phyloP scores from a whole-genome alignment of 257 asterid species.

The Penstemon barbatus region DNA sequence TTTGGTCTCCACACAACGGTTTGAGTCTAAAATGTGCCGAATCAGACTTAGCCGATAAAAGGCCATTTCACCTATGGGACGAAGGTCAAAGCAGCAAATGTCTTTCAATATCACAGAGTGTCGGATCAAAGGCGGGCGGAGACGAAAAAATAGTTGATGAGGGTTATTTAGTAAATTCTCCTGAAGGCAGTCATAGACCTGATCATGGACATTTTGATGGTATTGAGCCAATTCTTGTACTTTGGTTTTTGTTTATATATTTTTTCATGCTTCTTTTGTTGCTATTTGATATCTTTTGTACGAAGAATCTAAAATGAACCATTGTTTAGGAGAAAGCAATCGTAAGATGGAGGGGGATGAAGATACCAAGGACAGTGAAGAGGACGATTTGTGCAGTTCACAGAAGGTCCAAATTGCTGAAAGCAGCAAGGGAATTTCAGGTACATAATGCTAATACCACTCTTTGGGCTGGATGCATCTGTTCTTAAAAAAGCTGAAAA shows the following conservation, averaged over 20 bases:
- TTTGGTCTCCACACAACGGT: constrained; percentile 69
- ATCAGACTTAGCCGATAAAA: constrained; percentile 33
- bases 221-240: constrained; percentile 23
- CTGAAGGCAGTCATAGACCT: not conserved
- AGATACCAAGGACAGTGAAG: constrained; percentile 12
- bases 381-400: constrained; percentile 29
- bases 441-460: constrained; percentile 27
- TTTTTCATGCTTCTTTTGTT: not conserved
- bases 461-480: not conserved
- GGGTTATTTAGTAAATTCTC: constrained; percentile 21
- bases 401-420: constrained; percentile 21
- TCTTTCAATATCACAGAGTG: constrained; percentile 35
- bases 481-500: not conserved
- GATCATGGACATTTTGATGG: constrained; percentile 10
- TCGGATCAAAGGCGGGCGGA: constrained; percentile 28
- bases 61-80: constrained; percentile 54
- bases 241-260: not conserved
- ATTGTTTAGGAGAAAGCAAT: constrained; percentile 34
- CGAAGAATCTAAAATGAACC: constrained; percentile 8
- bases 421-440: constrained; percentile 35
- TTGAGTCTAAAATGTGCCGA: constrained; percentile 50
- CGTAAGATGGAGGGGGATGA: constrained; percentile 30
- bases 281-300: not conserved
- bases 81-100: constrained; percentile 39
- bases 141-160: constrained; percentile 30